Conservation (phyloP, 106 monocot species). For the Allium sativum region DNA sequence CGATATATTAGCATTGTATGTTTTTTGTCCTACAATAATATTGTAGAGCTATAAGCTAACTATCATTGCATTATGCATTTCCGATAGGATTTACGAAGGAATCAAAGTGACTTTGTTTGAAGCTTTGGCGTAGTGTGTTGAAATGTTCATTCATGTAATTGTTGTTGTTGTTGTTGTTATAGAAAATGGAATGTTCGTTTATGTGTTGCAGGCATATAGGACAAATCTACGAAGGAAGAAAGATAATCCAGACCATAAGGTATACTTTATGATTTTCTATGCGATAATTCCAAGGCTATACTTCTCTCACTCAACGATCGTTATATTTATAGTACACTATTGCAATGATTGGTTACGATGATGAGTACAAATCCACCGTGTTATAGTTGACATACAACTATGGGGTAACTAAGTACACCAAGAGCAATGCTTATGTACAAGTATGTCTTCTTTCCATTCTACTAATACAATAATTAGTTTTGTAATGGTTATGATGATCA, state of each 20-base stretch:
- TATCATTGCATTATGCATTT: no score
- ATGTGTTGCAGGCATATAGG: conserved; percentile 55
- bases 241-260: neutral
- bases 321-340: conserved; percentile 50
- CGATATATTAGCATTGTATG: no score
- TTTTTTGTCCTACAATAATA: no score
- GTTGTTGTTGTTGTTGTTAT: no score
- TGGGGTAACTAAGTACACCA: conserved; percentile 79
- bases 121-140: neutral
- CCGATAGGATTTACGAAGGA: no score
- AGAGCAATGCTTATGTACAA: conserved; percentile 99
- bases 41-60: no score
- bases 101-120: no score
- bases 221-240: conserved; percentile 75
- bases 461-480: neutral
- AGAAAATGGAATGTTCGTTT: no score
- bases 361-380: conserved; percentile 77
- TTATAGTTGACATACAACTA: conserved; percentile 90
- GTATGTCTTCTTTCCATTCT: conserved; percentile 9
- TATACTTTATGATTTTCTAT: no score
- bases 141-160: no score
- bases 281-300: no score
- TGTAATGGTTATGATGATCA: neutral
- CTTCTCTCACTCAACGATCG: no score
- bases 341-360: conserved; percentile 91